A percentile compares a stretch with the other conserved stretches of the same genome.
These are phyloP conservation scores for Corrigiola litoralis DNA, from an alignment of 179 eudicot genomes.

Conservation along the genomic window DNA sequence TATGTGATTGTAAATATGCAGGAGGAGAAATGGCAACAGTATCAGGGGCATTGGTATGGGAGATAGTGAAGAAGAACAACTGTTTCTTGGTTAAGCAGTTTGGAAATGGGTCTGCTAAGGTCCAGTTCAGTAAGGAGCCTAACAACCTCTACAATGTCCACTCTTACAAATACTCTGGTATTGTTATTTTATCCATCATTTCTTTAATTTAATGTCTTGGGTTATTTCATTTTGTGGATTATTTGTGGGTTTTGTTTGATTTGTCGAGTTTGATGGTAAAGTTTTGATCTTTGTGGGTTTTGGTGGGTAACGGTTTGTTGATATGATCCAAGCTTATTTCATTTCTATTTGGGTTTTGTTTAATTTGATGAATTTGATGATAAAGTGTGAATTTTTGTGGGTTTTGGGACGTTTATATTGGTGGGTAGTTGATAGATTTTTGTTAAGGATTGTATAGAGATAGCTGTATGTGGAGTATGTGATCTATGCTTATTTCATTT, in stretches of 20 bases:
- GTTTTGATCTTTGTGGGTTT: background rate
- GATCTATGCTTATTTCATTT: too few species aligned
- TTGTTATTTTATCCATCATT: background rate
- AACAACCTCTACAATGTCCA: slow-evolving; percentile 83
- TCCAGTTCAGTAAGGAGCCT: slow-evolving; percentile 70
- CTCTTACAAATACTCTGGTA: slow-evolving; percentile 88
- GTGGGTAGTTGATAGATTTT: too few species aligned
- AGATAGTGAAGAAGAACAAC: slow-evolving; percentile 93
- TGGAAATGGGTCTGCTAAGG: slow-evolving; percentile 71
- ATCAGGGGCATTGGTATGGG: slow-evolving; percentile 90
- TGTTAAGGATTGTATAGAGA: too few species aligned
- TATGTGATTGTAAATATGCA: background rate
- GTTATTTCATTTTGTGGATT: too few species aligned
- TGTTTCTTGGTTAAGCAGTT: slow-evolving; percentile 85
- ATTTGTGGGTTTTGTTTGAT: background rate
- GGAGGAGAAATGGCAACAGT: slow-evolving; percentile 59
- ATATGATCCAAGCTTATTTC: background rate
- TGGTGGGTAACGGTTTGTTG: background rate
- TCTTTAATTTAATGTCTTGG: background rate
- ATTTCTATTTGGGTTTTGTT: background rate
- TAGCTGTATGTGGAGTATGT: too few species aligned
- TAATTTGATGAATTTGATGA: too few species aligned
- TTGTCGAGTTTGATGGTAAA: background rate
- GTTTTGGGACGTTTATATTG: too few species aligned
- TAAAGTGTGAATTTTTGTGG: too few species aligned